These are phyloP conservation scores for Coccomyxa subellipsoidea DNA, from an alignment of 163 green algal species.

Conservation along the genomic window DNA sequence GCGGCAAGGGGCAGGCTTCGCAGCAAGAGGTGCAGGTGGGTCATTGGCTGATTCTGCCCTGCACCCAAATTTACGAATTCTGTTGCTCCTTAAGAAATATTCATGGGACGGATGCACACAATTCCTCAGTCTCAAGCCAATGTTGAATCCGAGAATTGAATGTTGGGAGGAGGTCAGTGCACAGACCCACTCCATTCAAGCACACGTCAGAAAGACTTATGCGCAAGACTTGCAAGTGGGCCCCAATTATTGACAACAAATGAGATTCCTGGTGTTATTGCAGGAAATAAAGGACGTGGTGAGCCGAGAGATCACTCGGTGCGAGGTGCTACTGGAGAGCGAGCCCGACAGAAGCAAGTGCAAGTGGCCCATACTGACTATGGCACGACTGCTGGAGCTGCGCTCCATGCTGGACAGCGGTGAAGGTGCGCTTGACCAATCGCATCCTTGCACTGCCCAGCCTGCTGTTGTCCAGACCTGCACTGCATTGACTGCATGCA, in stretches of 20 bases:
- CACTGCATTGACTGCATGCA: not conserved
- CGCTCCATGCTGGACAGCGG: not conserved
- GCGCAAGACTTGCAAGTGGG: not conserved
- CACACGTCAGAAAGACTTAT: no score
- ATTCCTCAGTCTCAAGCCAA: not conserved
- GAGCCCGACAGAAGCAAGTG: constrained; percentile 49
- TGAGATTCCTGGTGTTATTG: not conserved
- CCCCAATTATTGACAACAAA: no score
- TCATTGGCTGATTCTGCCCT: no score
- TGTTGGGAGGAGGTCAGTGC: no score
- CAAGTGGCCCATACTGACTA: constrained; percentile 79
- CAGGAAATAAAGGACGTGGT: constrained; percentile 43
- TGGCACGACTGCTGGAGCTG: constrained; percentile 56
- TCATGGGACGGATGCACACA: not conserved
- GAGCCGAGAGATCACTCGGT: constrained; percentile 46
- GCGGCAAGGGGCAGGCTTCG: not conserved
- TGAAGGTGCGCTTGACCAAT: not conserved
- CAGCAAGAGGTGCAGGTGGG: not conserved
- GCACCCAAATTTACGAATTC: no score
- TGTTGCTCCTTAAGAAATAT: no score
- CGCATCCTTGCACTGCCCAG: not conserved
- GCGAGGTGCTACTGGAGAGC: constrained; percentile 19
- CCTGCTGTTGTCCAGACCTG: not conserved
- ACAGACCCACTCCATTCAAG: no score
- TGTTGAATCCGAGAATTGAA: not conserved